Evolutionary conservation across 2,329 filamentous ascomycete genomes (phyloP).

Genomic region (Xylaria sp.): DNA sequence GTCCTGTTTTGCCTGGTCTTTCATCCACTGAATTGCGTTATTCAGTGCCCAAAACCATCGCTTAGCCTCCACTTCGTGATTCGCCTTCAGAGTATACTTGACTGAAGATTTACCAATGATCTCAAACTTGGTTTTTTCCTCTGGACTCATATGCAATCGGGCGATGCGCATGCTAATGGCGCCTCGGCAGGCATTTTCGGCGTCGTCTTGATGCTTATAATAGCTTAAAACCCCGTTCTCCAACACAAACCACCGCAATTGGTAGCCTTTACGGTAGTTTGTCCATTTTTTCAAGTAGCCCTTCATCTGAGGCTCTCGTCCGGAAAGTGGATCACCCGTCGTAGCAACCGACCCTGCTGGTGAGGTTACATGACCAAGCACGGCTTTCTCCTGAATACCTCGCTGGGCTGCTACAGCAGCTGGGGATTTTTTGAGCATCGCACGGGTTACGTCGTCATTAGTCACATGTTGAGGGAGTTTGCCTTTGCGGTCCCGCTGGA

Average conservation of each 20-base stretch:
- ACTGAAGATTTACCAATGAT: conserved; percentile 98
- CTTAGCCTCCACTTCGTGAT: conserved; percentile 97
- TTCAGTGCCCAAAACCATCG: conserved; percentile 99
- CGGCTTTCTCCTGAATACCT: conserved; percentile 95
- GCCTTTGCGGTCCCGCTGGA: conserved; percentile 91
- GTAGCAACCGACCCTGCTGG: conserved; percentile 58
- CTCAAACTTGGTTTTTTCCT: conserved; percentile 97
- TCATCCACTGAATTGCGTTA: conserved; percentile 98
- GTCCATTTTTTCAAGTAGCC: conserved; percentile 99
- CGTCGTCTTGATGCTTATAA: conserved; percentile 98
- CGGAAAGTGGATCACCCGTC: conserved; percentile 67
- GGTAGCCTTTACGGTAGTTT: conserved; percentile 97
- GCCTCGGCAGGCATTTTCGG: conserved; percentile 91
- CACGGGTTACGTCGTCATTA: conserved; percentile 86
- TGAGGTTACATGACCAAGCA: conserved; percentile 74
- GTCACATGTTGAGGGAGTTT: conserved; percentile 96
- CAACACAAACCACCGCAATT: conserved; percentile 95
- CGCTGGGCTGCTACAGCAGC: conserved; percentile 93
- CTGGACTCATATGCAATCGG: conserved; percentile 90
- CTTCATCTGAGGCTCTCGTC: conserved; percentile 96
- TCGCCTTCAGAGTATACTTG: conserved; percentile 97
- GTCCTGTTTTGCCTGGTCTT: conserved; percentile 94
- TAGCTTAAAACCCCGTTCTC: conserved; percentile 98
- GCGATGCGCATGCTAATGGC: conserved; percentile 99
- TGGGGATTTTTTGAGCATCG: conserved; percentile 91